phyloP scores from a whole-genome alignment of 2,329 filamentous ascomycete genomes.

The Alternaria atra region DNA sequence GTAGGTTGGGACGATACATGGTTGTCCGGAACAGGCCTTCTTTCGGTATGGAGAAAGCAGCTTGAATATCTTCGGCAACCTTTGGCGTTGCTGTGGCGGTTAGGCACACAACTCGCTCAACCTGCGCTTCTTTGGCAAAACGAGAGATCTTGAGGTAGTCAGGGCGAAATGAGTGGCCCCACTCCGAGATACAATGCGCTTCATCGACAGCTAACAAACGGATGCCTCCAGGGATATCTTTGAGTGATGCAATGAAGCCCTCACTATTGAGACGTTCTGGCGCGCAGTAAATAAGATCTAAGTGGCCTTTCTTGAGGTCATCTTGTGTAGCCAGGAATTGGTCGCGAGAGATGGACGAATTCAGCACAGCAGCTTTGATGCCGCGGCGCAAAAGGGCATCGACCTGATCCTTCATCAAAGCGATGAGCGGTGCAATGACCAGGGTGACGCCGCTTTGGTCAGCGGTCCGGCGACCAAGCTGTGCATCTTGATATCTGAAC shows the following conservation, averaged over 20 bases:
- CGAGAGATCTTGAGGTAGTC: constrained; percentile 82
- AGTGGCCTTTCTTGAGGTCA: constrained; percentile 68
- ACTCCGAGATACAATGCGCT: constrained; percentile 95
- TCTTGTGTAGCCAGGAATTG: constrained; percentile 69
- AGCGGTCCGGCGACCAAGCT: constrained; percentile 52
- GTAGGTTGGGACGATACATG: constrained; percentile 67
- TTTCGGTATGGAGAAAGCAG: constrained; percentile 85
- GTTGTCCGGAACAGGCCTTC: constrained; percentile 66
- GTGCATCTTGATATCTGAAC: constrained; percentile 53
- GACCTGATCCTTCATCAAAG: constrained; percentile 96
- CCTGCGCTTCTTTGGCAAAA: constrained; percentile 82
- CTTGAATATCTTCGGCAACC: constrained; percentile 79
- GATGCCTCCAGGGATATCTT: constrained; percentile 69
- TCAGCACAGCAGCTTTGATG: constrained; percentile 83
- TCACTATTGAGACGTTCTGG: constrained; percentile 92
- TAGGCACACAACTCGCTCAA: constrained; percentile 76
- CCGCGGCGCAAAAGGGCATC: constrained; percentile 73
- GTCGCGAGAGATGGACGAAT: constrained; percentile 64
- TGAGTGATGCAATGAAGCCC: constrained; percentile 70
- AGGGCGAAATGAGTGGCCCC: constrained; percentile 95
- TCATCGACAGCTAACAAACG: constrained; percentile 96
- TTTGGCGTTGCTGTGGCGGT: constrained; percentile 89
- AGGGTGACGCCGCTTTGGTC: constrained; percentile 83
- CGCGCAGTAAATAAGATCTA: constrained; percentile 90
- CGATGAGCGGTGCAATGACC: constrained; percentile 89